Evolutionary conservation across 768 basidiomycete genomes (phyloP).

Genomic region (Auricularia cornea): DNA sequence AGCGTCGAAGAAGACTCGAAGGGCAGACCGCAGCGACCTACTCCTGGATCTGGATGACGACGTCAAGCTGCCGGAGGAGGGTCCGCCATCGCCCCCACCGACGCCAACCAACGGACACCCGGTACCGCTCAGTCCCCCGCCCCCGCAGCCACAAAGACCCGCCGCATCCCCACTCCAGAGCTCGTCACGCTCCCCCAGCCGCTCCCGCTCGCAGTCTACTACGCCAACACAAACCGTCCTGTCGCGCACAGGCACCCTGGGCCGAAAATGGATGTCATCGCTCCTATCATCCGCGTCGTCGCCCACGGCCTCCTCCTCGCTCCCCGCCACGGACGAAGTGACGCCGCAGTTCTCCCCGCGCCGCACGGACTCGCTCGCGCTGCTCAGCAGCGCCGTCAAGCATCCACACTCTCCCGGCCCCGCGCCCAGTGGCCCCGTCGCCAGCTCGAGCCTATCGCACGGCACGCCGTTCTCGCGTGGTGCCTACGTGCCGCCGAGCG

Average conservation of each 20-base stretch:
- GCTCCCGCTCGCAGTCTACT: not conserved
- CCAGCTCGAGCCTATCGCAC: slow-evolving; percentile 17
- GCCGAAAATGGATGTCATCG: slow-evolving; percentile 35
- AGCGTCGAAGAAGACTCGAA: not conserved
- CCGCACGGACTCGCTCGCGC: slow-evolving; percentile 9
- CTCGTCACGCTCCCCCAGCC: not conserved
- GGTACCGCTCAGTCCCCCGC: not conserved
- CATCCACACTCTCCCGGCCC: too few relatives aligned
- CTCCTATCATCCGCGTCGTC: slow-evolving; percentile 25
- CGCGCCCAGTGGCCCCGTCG: not conserved
- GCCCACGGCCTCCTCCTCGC: slow-evolving; percentile 7
- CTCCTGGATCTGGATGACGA: not conserved
- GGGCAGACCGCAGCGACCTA: not conserved
- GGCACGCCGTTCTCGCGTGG: slow-evolving; percentile 44
- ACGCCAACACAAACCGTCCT: not conserved
- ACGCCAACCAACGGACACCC: not conserved
- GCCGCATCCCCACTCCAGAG: not conserved
- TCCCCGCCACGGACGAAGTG: slow-evolving; percentile 6
- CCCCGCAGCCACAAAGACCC: not conserved
- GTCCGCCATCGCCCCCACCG: not conserved
- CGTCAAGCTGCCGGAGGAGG: not conserved
- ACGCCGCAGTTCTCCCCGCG: slow-evolving; percentile 10
- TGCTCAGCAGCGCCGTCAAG: not conserved
- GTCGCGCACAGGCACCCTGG: slow-evolving; percentile 18
- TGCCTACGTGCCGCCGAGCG: slow-evolving; percentile 37